Base-by-base conservation (phyloP, 352 stramenopile genomes). In the Pseudoperonospora humuli region DNA sequence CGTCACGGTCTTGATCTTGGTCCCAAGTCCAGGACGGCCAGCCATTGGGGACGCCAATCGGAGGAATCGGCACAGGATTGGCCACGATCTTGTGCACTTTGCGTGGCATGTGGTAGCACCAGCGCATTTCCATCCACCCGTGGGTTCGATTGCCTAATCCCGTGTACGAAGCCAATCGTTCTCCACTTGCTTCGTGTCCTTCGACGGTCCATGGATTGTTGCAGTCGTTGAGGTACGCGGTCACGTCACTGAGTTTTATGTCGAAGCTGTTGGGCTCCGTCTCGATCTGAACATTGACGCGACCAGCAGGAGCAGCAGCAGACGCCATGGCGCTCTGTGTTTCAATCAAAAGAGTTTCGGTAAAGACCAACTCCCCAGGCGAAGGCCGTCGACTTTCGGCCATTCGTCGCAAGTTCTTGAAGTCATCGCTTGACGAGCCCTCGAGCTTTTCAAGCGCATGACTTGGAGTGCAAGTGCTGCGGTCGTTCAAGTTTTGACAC, bases 71-170 rank as follows among this genome's bases (percentile, higher is more conserved):
- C 9, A 92, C 70, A 6, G 80, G 65, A 24, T 67, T 64, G 10
- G 63, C 70, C 21, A 67, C 42, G 23, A 90, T 70, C 34, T 67
- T 64, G 23, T 45, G 42, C 23, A 92, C 51, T 33, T 49, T 64
- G 43, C 80, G 66, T 25, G 80, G 77, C 15, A 90, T 50, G 24
- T 84, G 71, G 36, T 92, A 92, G 23, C 68, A 78, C 80, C 80
- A 92, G 17, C 69, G 76, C 69, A 92, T 79, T 21, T 56, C 62
- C 75, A 91, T 82, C 71, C 75, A 91, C 15, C 75, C 73, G 17
- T 64, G 62, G 0, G 75, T 90, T 40, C 66, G 66, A 19, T 75
- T 78, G 21, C 67, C 58, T 32, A 80, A 31, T 8, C 46, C 57
- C 3, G 57, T 44, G 13, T 61, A 37, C 1, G 39, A 49, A 25